Base-by-base conservation (phyloP, 306 rosid genomes). In the Pterocarpus santalinus region DNA sequence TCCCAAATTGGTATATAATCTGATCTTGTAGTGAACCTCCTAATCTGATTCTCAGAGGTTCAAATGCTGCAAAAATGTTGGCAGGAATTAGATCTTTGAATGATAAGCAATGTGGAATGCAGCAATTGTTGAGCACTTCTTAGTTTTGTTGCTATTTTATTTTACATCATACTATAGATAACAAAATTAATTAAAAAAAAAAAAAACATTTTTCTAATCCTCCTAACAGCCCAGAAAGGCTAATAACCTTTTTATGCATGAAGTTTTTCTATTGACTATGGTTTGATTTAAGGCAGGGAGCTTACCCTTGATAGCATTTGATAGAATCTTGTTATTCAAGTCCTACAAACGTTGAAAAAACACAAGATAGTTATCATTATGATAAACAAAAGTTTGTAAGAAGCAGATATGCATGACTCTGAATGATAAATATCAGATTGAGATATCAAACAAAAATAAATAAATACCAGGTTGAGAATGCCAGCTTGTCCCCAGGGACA, bases 11-110 rank as follows among this genome's bases (percentile, higher is more conserved):
- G 82, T 91, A 92, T 43, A 78, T 66, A 16, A 89, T 73, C 22
- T 79, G 86, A 82, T 92, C 95, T 85, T 91, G 79, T 8, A 89
- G 8, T 62, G 97, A 92, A 10, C 97, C 97, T 85, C 95, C 97
- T 33, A 90, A 1, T 89, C 97, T 84, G 34, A 89, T 84, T 78
- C 95, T 88, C 82, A 90, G 2, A 5, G 91, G 80, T 30, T 44
- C 73, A 39, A 92, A 90, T 8, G 91, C 91, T 89, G 84, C 34
- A 8, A 57, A 68, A 76, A 38, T 22, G 39, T 35, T 17, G 4
- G 33, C 2, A 52, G 5, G 2, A 67, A 69, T 69, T 69, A 82
- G 34, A 69, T 61, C 55, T 47, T 4, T 47, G 55, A 60, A 61
- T 30, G 0, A 64, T 32, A 15, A 12, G 1, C 35, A 38, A 66